phyloP scores from a whole-genome alignment of 306 rosid genomes.

The Castanea sativa region DNA sequence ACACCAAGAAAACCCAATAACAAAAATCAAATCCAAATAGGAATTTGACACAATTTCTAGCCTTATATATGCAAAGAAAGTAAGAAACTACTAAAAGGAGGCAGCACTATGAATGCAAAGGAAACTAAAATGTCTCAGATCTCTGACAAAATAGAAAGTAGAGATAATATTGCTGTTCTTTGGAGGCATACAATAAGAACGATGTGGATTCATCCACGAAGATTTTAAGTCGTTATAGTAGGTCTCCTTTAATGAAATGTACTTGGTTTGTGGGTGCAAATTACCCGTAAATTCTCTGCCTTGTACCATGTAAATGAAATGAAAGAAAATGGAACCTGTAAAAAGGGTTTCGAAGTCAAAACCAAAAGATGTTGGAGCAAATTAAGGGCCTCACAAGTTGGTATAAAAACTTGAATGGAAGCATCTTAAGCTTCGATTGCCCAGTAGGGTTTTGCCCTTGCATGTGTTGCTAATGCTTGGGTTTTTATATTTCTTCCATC shows the following conservation, averaged over 20 bases:
- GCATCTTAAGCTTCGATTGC: not conserved
- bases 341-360: constrained; percentile 27
- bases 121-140: not conserved
- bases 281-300: constrained; percentile 33
- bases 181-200: not conserved
- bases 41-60: too few relatives aligned
- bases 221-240: not conserved
- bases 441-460: constrained; percentile 15
- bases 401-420: constrained; percentile 29
- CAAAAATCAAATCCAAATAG: too few relatives aligned
- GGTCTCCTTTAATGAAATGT: constrained; percentile 10
- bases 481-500: too few relatives aligned
- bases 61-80: not conserved
- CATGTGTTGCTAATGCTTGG: too few relatives aligned
- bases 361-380: constrained; percentile 28
- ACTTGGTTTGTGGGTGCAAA: constrained; percentile 31
- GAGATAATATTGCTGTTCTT: not conserved
- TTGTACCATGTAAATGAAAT: constrained; percentile 17
- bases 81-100: not conserved
- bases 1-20: too few relatives aligned
- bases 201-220: not conserved
- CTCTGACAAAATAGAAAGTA: not conserved
- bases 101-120: not conserved
- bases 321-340: constrained; percentile 19
- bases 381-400: constrained; percentile 33